Evolutionary conservation across 768 basidiomycete species (phyloP).

Genomic region (Boletus vinaceobasis): DNA sequence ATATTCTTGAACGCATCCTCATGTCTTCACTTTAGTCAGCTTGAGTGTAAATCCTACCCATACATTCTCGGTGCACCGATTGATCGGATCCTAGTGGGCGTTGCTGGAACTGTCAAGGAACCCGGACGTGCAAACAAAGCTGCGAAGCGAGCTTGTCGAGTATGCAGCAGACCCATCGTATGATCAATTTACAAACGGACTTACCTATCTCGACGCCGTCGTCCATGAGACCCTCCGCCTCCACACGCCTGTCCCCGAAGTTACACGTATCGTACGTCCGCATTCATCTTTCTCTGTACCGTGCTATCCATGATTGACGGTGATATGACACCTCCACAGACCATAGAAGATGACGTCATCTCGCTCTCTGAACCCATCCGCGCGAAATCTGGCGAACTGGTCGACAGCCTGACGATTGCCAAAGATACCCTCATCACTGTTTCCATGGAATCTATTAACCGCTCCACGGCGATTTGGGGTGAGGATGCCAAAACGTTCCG

Average conservation of each 20-base stretch:
- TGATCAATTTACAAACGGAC: constrained; percentile 44
- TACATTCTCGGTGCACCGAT: background rate
- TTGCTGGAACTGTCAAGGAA: constrained; percentile 24
- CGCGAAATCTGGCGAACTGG: constrained; percentile 36
- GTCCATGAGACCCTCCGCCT: constrained; percentile 41
- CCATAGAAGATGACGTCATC: constrained; percentile 51
- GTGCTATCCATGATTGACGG: background rate
- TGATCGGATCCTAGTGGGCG: constrained; percentile 41
- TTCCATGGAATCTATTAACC: constrained; percentile 48
- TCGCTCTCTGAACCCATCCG: constrained; percentile 19
- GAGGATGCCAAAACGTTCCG: constrained; percentile 52
- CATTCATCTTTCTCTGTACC: constrained; percentile 5
- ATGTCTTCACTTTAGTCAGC: constrained; percentile 2
- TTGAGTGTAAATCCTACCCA: constrained; percentile 4
- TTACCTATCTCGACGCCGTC: constrained; percentile 54
- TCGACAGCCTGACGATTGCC: constrained; percentile 41
- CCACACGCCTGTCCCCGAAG: background rate
- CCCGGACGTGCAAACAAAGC: constrained; percentile 29
- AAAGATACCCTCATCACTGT: constrained; percentile 45
- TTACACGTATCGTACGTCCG: background rate
- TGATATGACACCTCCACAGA: constrained; percentile 24
- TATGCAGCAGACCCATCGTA: constrained; percentile 47
- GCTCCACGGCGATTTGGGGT: constrained; percentile 57
- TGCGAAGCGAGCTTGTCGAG: constrained; percentile 46
- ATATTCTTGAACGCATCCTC: no score